A percentile compares a stretch with the other conserved stretches of the same genome.
These are phyloP conservation scores for Coniochaeta hoffmannii DNA, from an alignment of 2,329 filamentous ascomycete species.

Conservation along the genomic window DNA sequence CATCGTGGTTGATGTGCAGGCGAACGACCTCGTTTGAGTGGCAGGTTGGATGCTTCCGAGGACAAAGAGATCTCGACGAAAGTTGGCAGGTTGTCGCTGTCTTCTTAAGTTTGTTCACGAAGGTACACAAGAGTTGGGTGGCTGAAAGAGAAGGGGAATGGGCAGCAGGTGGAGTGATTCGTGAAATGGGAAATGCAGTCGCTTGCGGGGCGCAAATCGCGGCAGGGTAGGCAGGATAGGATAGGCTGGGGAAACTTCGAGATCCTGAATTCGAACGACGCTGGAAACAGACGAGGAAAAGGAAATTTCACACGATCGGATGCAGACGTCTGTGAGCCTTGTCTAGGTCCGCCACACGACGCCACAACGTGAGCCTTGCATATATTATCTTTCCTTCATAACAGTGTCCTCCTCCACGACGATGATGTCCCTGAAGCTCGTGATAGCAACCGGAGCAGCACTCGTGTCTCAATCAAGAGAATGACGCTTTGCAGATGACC, in stretches of 20 bases:
- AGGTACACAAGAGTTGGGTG: neutral
- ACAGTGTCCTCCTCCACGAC: neutral
- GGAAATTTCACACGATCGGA: too few relatives aligned
- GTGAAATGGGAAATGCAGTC: neutral
- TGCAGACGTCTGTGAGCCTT: too few relatives aligned
- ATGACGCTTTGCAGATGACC: conserved; percentile 1
- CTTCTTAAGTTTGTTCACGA: neutral
- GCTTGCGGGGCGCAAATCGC: neutral
- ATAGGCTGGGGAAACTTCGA: neutral
- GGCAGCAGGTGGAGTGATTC: neutral
- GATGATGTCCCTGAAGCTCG: neutral
- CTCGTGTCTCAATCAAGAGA: neutral
- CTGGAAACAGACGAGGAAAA: neutral
- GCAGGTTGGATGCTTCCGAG: neutral
- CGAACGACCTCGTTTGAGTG: neutral
- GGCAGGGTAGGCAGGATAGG: too few relatives aligned
- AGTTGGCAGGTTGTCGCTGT: neutral
- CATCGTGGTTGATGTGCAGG: conserved; percentile 23
- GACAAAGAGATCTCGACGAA: neutral
- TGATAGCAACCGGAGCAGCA: neutral
- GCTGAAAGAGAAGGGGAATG: neutral
- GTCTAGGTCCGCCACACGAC: neutral
- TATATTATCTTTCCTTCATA: neutral
- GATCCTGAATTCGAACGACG: neutral
- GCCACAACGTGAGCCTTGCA: neutral